Evolutionary conservation across 2,329 filamentous ascomycete genomes (phyloP).

Genomic region (Verticillium isaacii): DNA sequence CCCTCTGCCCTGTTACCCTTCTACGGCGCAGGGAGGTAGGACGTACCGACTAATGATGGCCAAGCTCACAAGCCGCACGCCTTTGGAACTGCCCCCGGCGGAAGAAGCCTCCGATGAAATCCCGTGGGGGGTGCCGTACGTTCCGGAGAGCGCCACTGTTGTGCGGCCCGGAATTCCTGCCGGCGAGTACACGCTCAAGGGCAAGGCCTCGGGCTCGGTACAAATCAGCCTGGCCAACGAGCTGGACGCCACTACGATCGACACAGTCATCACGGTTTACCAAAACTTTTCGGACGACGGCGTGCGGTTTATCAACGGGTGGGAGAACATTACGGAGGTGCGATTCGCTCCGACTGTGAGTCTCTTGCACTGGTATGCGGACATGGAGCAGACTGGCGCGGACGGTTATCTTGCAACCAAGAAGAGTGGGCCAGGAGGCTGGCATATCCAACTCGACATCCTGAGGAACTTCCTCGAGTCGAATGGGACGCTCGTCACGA

Average conservation of each 20-base stretch:
- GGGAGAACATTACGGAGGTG: constrained; percentile 25
- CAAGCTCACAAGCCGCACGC: constrained; percentile 24
- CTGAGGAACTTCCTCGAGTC: constrained; percentile 32
- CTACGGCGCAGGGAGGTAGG: constrained; percentile 30
- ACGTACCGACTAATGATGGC: constrained; percentile 37
- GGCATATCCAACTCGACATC: constrained; percentile 32
- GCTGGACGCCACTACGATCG: constrained; percentile 9
- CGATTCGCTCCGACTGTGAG: constrained; percentile 16
- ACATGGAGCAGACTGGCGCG: constrained; percentile 26
- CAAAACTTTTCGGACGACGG: constrained; percentile 33
- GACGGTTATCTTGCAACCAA: constrained; percentile 21
- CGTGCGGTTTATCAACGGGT: constrained; percentile 23
- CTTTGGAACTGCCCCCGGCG: constrained; percentile 15
- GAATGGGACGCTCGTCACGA: constrained; percentile 32
- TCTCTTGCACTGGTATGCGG: constrained; percentile 30
- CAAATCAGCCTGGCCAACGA: not conserved
- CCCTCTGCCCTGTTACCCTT: constrained; percentile 32
- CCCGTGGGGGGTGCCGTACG: constrained; percentile 28
- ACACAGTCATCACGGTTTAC: constrained; percentile 21
- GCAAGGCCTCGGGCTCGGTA: constrained; percentile 9
- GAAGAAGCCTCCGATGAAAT: constrained; percentile 21
- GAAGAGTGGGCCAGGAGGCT: constrained; percentile 29
- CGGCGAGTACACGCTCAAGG: constrained; percentile 16
- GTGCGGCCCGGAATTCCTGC: not conserved
- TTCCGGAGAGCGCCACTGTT: constrained; percentile 13